Conservation (phyloP, 1,284 basidiomycete genomes). For the Moesziomyces sp. region DNA sequence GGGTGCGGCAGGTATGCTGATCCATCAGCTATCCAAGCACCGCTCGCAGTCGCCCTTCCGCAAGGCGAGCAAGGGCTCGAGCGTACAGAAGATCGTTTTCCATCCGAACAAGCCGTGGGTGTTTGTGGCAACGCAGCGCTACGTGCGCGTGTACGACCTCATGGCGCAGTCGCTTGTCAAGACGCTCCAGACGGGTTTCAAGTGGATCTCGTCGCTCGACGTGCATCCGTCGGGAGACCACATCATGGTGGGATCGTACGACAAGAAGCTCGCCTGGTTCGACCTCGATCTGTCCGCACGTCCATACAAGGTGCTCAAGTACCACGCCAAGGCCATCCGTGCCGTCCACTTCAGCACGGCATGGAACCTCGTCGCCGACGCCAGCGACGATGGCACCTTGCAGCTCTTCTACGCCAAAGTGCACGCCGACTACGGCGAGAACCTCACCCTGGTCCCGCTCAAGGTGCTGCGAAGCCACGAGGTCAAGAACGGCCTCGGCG, state of each 20-base stretch:
- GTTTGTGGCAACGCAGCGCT: slow-evolving; percentile 98
- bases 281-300: slow-evolving; percentile 94
- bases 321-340: slow-evolving; percentile 91
- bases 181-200: slow-evolving; percentile 89
- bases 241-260: slow-evolving; percentile 95
- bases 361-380: slow-evolving; percentile 93
- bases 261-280: slow-evolving; percentile 98
- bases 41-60: slow-evolving; percentile 98
- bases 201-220: slow-evolving; percentile 97
- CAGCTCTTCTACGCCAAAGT: slow-evolving; percentile 97
- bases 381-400: slow-evolving; percentile 94
- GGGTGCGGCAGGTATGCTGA: slow-evolving; percentile 81
- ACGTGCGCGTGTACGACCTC: slow-evolving; percentile 94
- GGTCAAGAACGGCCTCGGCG: slow-evolving; percentile 85
- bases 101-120: slow-evolving; percentile 94
- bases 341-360: slow-evolving; percentile 82
- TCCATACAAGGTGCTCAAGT: slow-evolving; percentile 96
- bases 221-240: slow-evolving; percentile 88
- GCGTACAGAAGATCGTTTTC: slow-evolving; percentile 91
- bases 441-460: slow-evolving; percentile 94
- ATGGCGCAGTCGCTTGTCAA: slow-evolving; percentile 91
- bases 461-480: slow-evolving; percentile 93
- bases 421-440: slow-evolving; percentile 82
- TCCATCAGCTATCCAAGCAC: slow-evolving; percentile 91
- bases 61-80: slow-evolving; percentile 80